Evolutionary conservation across 371 early-diverging fungal genomes (phyloP).

Genomic region (Nosema muscidifuracis): DNA sequence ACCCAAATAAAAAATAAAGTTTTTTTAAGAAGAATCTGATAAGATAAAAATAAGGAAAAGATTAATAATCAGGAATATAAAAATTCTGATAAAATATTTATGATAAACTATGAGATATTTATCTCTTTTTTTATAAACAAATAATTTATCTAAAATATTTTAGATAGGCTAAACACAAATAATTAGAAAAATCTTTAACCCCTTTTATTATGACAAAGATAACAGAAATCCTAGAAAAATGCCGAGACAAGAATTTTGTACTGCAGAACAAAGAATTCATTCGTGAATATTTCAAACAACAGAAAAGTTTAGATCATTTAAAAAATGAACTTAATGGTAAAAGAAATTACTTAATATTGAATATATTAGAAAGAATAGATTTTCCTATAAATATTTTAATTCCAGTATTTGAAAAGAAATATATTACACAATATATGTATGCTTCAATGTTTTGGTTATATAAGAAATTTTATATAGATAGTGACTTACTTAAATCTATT

Average conservation of each 20-base stretch:
- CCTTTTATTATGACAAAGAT: constrained; percentile 10
- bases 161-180: no score
- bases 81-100: no score
- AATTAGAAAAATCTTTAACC: no score
- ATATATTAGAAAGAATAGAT: constrained; percentile 21
- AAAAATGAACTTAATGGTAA: constrained; percentile 9
- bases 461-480: constrained; percentile 13
- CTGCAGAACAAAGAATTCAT: constrained; percentile 14
- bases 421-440: constrained; percentile 38
- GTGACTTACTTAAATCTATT: constrained; percentile 9
- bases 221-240: constrained; percentile 27
- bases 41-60: no score
- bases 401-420: constrained; percentile 16
- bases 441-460: constrained; percentile 22
- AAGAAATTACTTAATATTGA: constrained; percentile 5
- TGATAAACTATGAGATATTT: no score
- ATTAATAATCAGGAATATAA: no score
- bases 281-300: constrained; percentile 4
- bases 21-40: no score
- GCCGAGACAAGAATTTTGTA: constrained; percentile 29
- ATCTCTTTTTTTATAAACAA: no score
- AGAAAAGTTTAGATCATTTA: constrained; percentile 5
- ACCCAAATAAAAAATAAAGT: no score
- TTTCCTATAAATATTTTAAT: background rate
- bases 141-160: no score